phyloP scores from a whole-genome alignment of 2,329 filamentous ascomycete species.

The Pezicula radicicola region DNA sequence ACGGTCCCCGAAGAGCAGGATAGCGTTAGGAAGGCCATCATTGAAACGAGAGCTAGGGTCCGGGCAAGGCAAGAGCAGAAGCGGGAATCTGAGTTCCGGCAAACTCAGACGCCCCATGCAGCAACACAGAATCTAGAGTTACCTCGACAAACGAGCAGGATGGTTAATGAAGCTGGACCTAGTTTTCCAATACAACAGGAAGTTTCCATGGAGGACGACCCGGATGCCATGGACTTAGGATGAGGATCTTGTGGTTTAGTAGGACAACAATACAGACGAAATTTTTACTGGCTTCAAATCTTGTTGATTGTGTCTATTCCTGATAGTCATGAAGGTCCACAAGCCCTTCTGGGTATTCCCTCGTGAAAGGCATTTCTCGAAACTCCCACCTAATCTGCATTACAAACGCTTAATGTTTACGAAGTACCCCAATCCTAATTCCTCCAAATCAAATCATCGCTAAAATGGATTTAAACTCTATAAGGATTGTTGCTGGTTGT shows the following conservation, averaged over 20 bases:
- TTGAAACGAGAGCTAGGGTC: slow-evolving; percentile 71
- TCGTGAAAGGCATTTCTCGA: slow-evolving; percentile 12
- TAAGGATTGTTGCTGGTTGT: slow-evolving; percentile 29
- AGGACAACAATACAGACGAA: slow-evolving; percentile 9
- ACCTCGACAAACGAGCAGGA: not conserved
- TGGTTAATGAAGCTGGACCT: slow-evolving; percentile 5
- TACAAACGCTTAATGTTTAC: slow-evolving; percentile 13
- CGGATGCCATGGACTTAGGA: slow-evolving; percentile 66
- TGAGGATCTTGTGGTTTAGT: slow-evolving; percentile 17
- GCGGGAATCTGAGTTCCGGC: slow-evolving; percentile 22
- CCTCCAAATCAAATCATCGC: not conserved
- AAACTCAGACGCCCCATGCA: slow-evolving; percentile 9
- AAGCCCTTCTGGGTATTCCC: not conserved
- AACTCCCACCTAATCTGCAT: slow-evolving; percentile 11
- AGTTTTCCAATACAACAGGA: slow-evolving; percentile 1
- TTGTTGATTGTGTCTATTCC: slow-evolving; percentile 27
- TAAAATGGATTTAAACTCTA: slow-evolving; percentile 15
- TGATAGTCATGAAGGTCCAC: slow-evolving; percentile 25
- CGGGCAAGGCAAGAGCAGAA: slow-evolving; percentile 54
- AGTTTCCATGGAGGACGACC: slow-evolving; percentile 37
- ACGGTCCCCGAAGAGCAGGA: slow-evolving; percentile 73
- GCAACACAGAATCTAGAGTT: not conserved
- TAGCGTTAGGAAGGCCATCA: slow-evolving; percentile 76
- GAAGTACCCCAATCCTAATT: slow-evolving; percentile 1
- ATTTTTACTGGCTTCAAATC: slow-evolving; percentile 8